Evolutionary conservation across 306 rosid species (phyloP), one percentile per base, ranked within the genome.

Genomic region (Castanea crenata): DNA sequence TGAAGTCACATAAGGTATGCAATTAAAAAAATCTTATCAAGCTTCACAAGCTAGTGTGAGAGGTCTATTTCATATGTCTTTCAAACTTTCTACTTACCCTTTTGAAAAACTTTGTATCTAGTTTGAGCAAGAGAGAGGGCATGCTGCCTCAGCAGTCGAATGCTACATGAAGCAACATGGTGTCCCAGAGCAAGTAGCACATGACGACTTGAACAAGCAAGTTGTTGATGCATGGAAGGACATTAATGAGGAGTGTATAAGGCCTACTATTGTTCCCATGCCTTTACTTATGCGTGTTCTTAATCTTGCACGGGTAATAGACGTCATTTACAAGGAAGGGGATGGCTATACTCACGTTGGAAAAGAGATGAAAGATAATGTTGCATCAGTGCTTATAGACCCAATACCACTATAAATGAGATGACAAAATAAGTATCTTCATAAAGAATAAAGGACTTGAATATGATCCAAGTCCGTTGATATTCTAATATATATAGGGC

Each of bases 101-200:
- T 19, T 38, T 21, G 18, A 9, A 49, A 49, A 49, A 49, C 46
- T 38, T 12, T 49, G 16, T 11, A 2, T 25, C 5, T 21, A 82
- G 86, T 77, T 83, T 73, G 92, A 87, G 57, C 79, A 82, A 63
- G 49, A 84, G 41, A 61, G 91, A 57, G 83, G 65, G 14, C 89
- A 90, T 13, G 72, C 81, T 35, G 81, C 78, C 0, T 84, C 84
- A 0, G 81, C 79, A 0, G 67, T 88, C 0, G 91, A 90, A 56
- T 86, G 94, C 52, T 90, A 81, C 79, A 84, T 88, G 84, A 78
- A 71, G 18, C 81, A 87, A 38, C 23, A 79, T 51, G 68, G 49
- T 1, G 61, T 23, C 6, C 21, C 76, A 1, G 65, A 79, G 6
- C 78, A 76, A 52, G 80, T 86, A 15, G 85, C 78, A 0, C 10